Evolutionary conservation across 176 grass and related monocot species (phyloP), one percentile per base, ranked within the genome.

Genomic region (Areca catechu): DNA sequence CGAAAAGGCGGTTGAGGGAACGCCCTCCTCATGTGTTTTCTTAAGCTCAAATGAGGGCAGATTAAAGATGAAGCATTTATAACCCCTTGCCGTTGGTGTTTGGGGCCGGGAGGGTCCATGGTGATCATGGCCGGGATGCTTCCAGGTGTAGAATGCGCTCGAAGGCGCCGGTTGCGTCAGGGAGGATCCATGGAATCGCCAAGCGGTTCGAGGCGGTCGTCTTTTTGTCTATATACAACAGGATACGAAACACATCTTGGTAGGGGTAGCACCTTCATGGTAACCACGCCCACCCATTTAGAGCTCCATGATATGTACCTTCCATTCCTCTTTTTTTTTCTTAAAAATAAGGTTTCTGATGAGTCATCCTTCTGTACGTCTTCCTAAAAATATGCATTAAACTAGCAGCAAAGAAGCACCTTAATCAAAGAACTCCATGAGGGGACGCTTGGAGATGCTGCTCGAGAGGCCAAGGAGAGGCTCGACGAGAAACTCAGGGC

Each of bases 391-490:
- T 43, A 43, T 14, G 27, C 27, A 29, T 29, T 53, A 30, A 52
- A 65, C 18, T 51, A 5, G 48, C 74, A 83, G 90, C 79, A 77
- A 63, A 80, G 82, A 67, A 76, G 69, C 50, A 57, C 10, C 58
- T 72, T 68, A 29, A 75, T 64, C 71, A 85, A 84, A 68, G 72
- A 55, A 51, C 12, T 82, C 1, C 83, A 79, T 48, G 68, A 54
- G n/a, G 81, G 86, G 77, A 50, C 24, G 53, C 83, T 97, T 24
- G 83, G 83, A 56, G 79, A 73, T 69, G 75, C 82, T 63, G 84
- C 81, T 23, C 82, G 83, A 43, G 81, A 91, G 70, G 93, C 93
- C 24, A 97, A 85, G 81, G 87, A 88, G 72, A 67, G 93, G 69
- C 51, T 97, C 70, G 93, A 97, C 54, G 78, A 79, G 68, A 98